Evolutionary conservation across 2,329 filamentous ascomycete species (phyloP).

Genomic region (Hypoxylon sp.): DNA sequence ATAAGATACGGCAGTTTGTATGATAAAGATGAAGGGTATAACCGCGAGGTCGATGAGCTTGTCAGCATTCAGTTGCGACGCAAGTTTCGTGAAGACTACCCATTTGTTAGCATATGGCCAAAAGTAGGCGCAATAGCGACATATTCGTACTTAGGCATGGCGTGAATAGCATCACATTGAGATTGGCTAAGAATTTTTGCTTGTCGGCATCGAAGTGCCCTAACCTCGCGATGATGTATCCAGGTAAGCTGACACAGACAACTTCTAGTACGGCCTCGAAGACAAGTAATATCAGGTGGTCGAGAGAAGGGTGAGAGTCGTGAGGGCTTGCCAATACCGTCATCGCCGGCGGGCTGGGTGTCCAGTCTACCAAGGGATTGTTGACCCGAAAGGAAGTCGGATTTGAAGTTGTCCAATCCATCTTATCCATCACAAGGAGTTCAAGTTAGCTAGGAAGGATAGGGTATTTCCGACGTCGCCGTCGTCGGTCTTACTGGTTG

Average conservation of each 20-base stretch:
- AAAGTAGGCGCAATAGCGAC: neutral
- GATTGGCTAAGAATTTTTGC: constrained; percentile 95
- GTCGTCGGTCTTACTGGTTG: constrained; percentile 9
- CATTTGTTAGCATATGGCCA: constrained; percentile 40
- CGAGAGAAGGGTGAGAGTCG: constrained; percentile 74
- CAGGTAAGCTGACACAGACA: constrained; percentile 91
- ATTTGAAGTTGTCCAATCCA: constrained; percentile 56
- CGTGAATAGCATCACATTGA: constrained; percentile 97
- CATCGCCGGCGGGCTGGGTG: constrained; percentile 59
- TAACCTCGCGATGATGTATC: constrained; percentile 89
- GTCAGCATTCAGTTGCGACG: constrained; percentile 91
- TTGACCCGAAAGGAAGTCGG: constrained; percentile 64
- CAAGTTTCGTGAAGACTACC: constrained; percentile 94
- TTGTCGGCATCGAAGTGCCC: constrained; percentile 96
- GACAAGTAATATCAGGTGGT: constrained; percentile 82
- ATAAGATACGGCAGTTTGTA: constrained; percentile 92
- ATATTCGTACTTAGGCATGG: constrained; percentile 86
- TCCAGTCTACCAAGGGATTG: constrained; percentile 45
- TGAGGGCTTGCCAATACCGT: constrained; percentile 60
- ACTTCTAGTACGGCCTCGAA: constrained; percentile 77
- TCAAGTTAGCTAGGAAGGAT: constrained; percentile 5
- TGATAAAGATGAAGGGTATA: constrained; percentile 93
- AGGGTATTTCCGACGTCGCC: neutral
- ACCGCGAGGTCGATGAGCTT: constrained; percentile 92
- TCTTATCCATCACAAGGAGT: constrained; percentile 42